Evolutionary conservation across 306 rosid species (phyloP).

Genomic region (Aeschynomene evenia): DNA sequence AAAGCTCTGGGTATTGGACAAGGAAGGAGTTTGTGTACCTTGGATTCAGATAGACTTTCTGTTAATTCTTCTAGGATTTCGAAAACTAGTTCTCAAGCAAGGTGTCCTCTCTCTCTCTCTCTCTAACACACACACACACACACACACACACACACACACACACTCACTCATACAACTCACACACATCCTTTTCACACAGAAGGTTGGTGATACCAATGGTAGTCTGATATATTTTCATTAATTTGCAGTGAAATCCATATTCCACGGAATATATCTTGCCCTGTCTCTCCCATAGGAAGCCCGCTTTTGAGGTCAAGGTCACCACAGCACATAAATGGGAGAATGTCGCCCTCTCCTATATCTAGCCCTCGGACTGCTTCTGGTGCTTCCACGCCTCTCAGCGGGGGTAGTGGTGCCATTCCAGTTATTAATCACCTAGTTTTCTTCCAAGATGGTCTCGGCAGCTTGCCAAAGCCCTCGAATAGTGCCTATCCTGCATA

Average conservation of each 20-base stretch:
- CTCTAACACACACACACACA: neutral
- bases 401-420: slow-evolving; percentile 65
- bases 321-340: slow-evolving; percentile 73
- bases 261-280: slow-evolving; percentile 82
- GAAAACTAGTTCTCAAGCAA: slow-evolving; percentile 56
- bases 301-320: slow-evolving; percentile 87
- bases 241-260: slow-evolving; percentile 70
- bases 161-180: neutral
- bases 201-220: slow-evolving; percentile 6
- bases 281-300: slow-evolving; percentile 92
- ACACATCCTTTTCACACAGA: neutral
- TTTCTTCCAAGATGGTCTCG: slow-evolving; percentile 68
- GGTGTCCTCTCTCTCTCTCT: slow-evolving; percentile 48
- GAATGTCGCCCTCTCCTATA: slow-evolving; percentile 93
- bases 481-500: slow-evolving; percentile 44
- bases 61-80: slow-evolving; percentile 72
- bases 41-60: slow-evolving; percentile 84
- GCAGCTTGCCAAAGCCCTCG: slow-evolving; percentile 56
- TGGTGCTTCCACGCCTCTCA: slow-evolving; percentile 84
- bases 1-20: slow-evolving; percentile 67
- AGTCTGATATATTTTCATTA: slow-evolving; percentile 30
- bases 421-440: slow-evolving; percentile 57
- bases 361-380: slow-evolving; percentile 87
- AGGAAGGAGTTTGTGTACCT: slow-evolving; percentile 44
- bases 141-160: neutral